phyloP scores from a whole-genome alignment of 208 protist genomes.

The Leishmania mexicana region DNA sequence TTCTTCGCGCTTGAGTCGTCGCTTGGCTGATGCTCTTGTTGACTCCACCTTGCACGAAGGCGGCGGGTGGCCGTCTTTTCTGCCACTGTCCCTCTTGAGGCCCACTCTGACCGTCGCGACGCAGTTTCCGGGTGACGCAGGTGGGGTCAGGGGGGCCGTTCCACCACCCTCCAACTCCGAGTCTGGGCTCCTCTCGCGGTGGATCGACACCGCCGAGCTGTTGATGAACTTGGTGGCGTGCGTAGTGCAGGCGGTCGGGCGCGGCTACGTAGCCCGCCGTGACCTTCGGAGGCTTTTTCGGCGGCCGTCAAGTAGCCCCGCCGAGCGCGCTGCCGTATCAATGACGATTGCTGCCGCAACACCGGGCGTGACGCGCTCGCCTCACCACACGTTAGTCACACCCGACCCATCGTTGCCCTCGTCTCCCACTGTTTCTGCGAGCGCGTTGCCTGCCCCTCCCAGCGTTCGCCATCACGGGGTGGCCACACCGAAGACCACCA shows the following conservation, averaged over 20 bases:
- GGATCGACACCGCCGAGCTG: slow-evolving; percentile 12
- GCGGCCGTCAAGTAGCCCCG: background rate
- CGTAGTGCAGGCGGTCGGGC: slow-evolving; percentile 37
- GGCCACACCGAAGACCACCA: background rate
- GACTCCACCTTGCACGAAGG: background rate
- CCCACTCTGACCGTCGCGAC: background rate
- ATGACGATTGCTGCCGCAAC: background rate
- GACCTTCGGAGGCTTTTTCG: background rate
- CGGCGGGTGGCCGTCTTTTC: background rate
- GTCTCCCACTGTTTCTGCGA: background rate
- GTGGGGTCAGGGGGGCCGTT: background rate
- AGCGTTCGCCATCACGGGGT: background rate
- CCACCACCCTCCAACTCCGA: background rate
- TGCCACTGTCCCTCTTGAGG: background rate
- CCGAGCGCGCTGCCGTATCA: background rate
- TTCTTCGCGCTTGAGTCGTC: background rate
- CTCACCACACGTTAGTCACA: background rate
- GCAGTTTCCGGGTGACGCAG: background rate
- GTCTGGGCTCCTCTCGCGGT: background rate
- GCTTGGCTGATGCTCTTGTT: background rate
- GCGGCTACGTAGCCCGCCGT: slow-evolving; percentile 37
- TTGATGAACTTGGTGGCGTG: slow-evolving; percentile 11
- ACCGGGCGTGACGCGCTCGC: background rate
- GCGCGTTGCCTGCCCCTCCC: too few species aligned
- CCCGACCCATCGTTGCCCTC: background rate